Percentiles rank a stretch among this genome's conserved stretches.
Conservation (phyloP, 208 protist genomes). For the Strigomonas culicis region DNA sequence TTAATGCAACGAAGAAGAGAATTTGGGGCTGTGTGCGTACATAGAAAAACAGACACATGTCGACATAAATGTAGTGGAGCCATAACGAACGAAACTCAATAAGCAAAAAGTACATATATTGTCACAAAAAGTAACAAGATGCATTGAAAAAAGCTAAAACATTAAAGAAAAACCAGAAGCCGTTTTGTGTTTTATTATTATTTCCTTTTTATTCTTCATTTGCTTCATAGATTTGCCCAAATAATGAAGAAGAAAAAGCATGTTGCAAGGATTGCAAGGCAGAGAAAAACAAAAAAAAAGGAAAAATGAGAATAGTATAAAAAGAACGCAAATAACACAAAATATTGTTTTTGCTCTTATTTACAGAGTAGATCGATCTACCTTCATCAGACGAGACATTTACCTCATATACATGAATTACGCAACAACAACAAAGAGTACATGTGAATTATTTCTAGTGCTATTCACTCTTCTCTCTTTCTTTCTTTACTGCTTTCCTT, state of each 20-base stretch:
- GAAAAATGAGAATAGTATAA: background rate
- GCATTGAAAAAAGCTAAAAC: no score
- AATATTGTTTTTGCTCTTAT: background rate
- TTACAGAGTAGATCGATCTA: background rate
- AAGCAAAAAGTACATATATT: background rate
- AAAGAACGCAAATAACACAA: background rate
- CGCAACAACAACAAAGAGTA: no score
- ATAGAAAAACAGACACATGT: background rate
- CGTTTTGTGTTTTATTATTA: background rate
- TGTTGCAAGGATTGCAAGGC: background rate
- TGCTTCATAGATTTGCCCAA: background rate
- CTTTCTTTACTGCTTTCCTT: no score
- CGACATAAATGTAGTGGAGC: background rate
- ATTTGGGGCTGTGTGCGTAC: no score
- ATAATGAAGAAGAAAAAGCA: background rate
- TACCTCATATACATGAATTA: no score
- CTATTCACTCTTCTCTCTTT: no score
- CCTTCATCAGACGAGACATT: background rate
- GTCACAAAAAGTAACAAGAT: background rate
- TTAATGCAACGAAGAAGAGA: background rate
- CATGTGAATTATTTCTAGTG: no score
- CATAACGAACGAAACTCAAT: background rate
- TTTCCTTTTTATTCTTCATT: background rate
- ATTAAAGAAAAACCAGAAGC: no score
- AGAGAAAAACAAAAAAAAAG: conserved; percentile 1